These are phyloP conservation scores for Atalantia buxifolia DNA, from an alignment of 345 rosid species.

Conservation along the genomic window DNA sequence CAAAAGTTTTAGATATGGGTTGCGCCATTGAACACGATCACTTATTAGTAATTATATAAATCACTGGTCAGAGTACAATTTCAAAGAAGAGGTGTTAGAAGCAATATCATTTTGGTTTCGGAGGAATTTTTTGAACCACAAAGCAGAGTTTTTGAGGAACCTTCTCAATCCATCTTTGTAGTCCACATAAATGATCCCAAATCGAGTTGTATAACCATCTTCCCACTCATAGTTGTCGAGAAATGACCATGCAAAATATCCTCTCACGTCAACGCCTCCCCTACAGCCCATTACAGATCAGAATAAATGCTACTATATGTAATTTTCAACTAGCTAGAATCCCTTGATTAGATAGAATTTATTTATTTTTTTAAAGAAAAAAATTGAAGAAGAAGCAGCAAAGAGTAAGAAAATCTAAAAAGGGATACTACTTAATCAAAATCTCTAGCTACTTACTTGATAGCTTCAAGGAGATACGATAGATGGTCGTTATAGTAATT, in stretches of 20 bases:
- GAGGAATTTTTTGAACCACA: slow-evolving; percentile 8
- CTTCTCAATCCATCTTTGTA: slow-evolving; percentile 30
- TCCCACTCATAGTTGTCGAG: slow-evolving; percentile 42
- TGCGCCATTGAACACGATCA: no score
- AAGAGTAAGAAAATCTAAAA: no score
- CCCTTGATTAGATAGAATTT: no score
- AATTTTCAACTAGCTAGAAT: no score
- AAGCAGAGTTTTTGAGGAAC: slow-evolving; percentile 18
- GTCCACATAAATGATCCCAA: slow-evolving; percentile 38
- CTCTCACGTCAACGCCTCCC: slow-evolving; percentile 43
- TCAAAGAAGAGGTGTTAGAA: background rate
- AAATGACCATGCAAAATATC: slow-evolving; percentile 44
- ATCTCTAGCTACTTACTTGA: slow-evolving; percentile 21
- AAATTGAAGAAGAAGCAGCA: no score
- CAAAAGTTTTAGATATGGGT: no score
- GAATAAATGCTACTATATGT: no score
- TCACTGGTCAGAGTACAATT: background rate
- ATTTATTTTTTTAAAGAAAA: no score
- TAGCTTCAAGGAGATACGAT: slow-evolving; percentile 24
- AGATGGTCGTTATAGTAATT: slow-evolving; percentile 32
- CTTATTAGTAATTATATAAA: background rate
- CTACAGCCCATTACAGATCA: background rate
- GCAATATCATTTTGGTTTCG: background rate
- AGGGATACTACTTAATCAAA: no score
- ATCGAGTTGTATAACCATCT: slow-evolving; percentile 34